Conservation (phyloP, 1,139 yeast genomes). For the Hyphopichia wangnamkhiaoensis region DNA sequence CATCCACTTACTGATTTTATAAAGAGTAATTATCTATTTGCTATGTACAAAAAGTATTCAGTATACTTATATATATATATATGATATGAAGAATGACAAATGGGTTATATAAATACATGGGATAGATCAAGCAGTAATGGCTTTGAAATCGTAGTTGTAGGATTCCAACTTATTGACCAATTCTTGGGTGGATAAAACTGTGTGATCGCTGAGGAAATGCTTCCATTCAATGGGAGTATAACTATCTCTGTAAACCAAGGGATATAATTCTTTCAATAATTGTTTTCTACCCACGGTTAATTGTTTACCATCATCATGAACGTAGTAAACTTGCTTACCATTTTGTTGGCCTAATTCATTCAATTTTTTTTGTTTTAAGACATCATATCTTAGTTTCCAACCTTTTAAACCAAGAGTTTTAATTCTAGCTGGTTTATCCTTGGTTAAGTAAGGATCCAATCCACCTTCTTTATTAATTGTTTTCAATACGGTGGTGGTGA, state of each 20-base stretch:
- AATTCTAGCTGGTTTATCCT: conserved; percentile 84
- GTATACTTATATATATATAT: no score
- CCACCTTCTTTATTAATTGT: conserved; percentile 95
- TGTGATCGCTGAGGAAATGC: conserved; percentile 43
- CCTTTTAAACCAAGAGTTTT: conserved; percentile 92
- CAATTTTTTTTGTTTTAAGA: conserved; percentile 43
- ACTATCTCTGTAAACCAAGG: conserved; percentile 51
- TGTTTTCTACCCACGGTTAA: conserved; percentile 65
- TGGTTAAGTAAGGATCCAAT: conserved; percentile 79
- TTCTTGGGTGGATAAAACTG: conserved; percentile 41
- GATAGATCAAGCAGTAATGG: conserved; percentile 20
- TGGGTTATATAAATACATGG: conserved; percentile 1
- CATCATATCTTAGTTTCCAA: conserved; percentile 81
- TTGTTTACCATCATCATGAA: conserved; percentile 48
- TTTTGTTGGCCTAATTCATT: conserved; percentile 26
- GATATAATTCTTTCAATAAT: conserved; percentile 55
- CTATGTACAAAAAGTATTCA: no score
- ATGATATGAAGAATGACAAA: conserved; percentile 1
- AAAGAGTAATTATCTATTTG: neutral
- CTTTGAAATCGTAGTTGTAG: conserved; percentile 35
- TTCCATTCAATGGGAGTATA: conserved; percentile 45
- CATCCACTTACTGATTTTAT: neutral
- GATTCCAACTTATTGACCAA: conserved; percentile 39
- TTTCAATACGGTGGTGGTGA: conserved; percentile 80
- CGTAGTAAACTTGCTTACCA: conserved; percentile 52